These are phyloP conservation scores for Lipomyces chichibuensis DNA, from an alignment of 805 yeast genomes.

Conservation along the genomic window DNA sequence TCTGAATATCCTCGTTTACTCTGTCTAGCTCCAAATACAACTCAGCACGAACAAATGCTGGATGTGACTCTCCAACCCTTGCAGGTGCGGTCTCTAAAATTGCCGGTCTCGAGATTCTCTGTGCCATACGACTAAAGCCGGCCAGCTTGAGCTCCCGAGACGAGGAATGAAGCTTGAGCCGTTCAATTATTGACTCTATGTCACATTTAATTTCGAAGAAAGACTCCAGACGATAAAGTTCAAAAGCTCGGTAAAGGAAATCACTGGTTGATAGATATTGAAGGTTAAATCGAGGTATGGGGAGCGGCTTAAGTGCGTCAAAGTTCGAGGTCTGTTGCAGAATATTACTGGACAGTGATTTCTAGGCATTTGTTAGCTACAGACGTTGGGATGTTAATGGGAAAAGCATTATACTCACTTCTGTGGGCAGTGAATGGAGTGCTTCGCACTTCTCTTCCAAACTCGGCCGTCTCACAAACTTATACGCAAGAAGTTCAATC, in stretches of 20 bases:
- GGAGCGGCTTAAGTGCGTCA: conserved; percentile 16
- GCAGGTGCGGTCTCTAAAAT: conserved; percentile 38
- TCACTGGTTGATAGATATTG: conserved; percentile 43
- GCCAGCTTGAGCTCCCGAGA: conserved; percentile 20
- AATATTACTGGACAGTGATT: conserved; percentile 12
- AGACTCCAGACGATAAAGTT: conserved; percentile 36
- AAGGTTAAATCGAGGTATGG: conserved; percentile 38
- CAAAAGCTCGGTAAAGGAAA: conserved; percentile 39
- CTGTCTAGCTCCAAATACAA: conserved; percentile 36
- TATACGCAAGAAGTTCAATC: conserved; percentile 33
- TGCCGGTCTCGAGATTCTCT: conserved; percentile 27
- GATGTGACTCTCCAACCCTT: conserved; percentile 38
- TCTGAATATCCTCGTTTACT: conserved; percentile 14
- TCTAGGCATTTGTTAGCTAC: conserved; percentile 1
- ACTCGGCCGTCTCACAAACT: conserved; percentile 18
- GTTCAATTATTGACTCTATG: conserved; percentile 34
- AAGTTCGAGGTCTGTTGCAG: conserved; percentile 19
- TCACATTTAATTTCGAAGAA: conserved; percentile 36
- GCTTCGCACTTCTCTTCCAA: conserved; percentile 4
- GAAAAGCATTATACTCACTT: background rate
- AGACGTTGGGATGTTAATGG: background rate
- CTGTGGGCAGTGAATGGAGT: conserved; percentile 25
- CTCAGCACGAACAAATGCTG: conserved; percentile 40
- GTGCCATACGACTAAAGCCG: conserved; percentile 40
- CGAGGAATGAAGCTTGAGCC: conserved; percentile 32